Percentiles rank a stretch among this genome's conserved stretches.
Conservation (phyloP, 2,329 filamentous ascomycete genomes). For the Scedosporium apiospermum region DNA sequence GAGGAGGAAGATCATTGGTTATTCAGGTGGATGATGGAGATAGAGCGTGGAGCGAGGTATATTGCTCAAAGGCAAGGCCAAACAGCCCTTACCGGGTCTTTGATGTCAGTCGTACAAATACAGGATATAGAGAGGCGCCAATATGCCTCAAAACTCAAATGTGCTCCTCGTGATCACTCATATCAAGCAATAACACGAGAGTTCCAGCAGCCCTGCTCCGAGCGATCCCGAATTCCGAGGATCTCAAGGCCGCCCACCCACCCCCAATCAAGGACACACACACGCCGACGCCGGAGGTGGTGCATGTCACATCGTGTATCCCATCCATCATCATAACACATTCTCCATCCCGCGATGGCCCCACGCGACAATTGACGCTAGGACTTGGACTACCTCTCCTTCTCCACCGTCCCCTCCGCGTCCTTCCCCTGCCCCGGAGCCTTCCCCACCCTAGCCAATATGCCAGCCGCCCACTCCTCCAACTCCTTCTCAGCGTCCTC, state of each 20-base stretch:
- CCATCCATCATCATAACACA: background rate
- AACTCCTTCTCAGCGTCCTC: conserved; percentile 49
- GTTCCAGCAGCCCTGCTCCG: background rate
- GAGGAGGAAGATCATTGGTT: background rate
- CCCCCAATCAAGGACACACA: background rate
- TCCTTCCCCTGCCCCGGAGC: background rate
- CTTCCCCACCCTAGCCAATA: conserved; percentile 43
- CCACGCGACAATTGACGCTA: no score
- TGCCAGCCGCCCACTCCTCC: conserved; percentile 50
- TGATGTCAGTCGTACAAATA: background rate
- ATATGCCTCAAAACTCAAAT: background rate
- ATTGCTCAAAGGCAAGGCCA: background rate
- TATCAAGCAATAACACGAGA: background rate
- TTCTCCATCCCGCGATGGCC: background rate
- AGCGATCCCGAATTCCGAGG: background rate
- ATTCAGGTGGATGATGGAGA: background rate
- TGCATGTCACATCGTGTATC: no score
- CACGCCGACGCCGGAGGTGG: background rate
- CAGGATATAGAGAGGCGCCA: background rate
- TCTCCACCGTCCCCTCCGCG: background rate
- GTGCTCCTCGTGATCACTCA: background rate
- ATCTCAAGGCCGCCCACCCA: background rate
- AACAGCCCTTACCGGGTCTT: background rate
- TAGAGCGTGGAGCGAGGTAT: background rate
- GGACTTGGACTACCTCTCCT: background rate